Evolutionary conservation across 306 rosid species (phyloP).

Genomic region (Vigna reflexopilosa): DNA sequence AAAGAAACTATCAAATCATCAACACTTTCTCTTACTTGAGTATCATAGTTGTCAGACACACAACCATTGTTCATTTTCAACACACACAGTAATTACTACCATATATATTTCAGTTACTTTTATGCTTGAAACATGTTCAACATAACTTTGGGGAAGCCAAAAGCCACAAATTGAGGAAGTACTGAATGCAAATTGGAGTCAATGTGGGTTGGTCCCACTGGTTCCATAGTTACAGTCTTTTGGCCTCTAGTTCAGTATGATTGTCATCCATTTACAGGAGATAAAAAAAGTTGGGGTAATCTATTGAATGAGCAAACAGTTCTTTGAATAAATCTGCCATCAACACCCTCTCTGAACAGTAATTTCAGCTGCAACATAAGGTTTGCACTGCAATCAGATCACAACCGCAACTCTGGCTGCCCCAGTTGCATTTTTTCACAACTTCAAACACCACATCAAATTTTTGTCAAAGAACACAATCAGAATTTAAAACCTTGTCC

Average conservation of each 20-base stretch:
- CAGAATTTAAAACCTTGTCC: background rate
- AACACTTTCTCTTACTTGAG: background rate
- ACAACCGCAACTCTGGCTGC: background rate
- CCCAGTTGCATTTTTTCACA: background rate
- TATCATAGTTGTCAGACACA: constrained; percentile 9
- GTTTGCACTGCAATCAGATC: background rate
- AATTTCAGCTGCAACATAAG: background rate
- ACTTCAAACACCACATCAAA: background rate
- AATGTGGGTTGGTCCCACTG: background rate
- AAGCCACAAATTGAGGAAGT: constrained; percentile 39
- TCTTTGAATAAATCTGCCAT: background rate
- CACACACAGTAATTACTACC: background rate
- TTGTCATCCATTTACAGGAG: background rate
- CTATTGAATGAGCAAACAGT: background rate
- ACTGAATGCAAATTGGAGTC: constrained; percentile 22
- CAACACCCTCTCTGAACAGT: background rate
- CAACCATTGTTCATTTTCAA: constrained; percentile 23
- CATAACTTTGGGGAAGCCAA: constrained; percentile 7
- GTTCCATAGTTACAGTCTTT: constrained; percentile 8
- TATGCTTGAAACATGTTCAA: constrained; percentile 31
- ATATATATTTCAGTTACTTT: constrained; percentile 22
- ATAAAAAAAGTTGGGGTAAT: constrained; percentile 1
- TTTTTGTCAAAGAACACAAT: no score
- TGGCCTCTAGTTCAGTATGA: constrained; percentile 9
- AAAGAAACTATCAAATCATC: constrained; percentile 11